Evolutionary conservation across 441 rosid genomes (phyloP).

Genomic region (Arabidopsis lyrata): DNA sequence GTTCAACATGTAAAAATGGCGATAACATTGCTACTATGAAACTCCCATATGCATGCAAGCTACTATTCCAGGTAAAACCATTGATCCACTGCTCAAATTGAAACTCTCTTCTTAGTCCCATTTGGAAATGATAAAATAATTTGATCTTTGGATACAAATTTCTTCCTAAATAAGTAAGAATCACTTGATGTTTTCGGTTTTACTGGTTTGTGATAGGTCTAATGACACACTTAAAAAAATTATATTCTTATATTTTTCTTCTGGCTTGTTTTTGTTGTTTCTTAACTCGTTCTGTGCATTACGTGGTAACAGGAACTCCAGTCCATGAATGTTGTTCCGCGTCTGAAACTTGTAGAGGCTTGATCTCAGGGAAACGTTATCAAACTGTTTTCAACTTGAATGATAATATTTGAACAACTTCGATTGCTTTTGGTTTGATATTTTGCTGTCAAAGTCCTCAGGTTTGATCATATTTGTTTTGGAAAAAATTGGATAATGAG

Average conservation of each 20-base stretch:
- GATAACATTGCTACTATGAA: constrained; percentile 83
- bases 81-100: neutral
- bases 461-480: neutral
- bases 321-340: constrained; percentile 87
- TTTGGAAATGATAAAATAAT: constrained; percentile 3
- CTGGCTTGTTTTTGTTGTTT: neutral
- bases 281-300: constrained; percentile 1
- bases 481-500: neutral
- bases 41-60: constrained; percentile 97
- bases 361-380: constrained; percentile 40
- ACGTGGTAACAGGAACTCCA: constrained; percentile 70
- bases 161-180: constrained; percentile 16
- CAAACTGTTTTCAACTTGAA: constrained; percentile 1
- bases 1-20: constrained; percentile 87
- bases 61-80: constrained; percentile 71
- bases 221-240: neutral
- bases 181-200: neutral
- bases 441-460: neutral
- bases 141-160: neutral
- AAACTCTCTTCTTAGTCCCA: neutral
- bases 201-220: constrained; percentile 16
- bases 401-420: neutral
- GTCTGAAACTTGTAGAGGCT: constrained; percentile 65
- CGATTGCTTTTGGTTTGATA: neutral
- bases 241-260: neutral